phyloP scores from a whole-genome alignment of 2,329 filamentous ascomycete genomes.

The Lithohypha guttulata region DNA sequence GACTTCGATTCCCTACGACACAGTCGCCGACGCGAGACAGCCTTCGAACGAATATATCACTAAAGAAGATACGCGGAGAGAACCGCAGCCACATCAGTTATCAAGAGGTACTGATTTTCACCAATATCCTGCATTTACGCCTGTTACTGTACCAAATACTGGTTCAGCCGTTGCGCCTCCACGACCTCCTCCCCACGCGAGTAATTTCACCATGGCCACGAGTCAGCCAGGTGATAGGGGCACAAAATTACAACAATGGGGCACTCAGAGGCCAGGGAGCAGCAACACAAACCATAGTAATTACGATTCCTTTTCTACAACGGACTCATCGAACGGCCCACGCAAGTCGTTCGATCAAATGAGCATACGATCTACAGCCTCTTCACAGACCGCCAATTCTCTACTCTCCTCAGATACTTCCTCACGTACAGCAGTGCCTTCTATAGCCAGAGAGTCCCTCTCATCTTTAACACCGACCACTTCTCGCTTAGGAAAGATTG shows the following conservation, averaged over 20 bases:
- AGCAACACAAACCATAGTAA: slow-evolving; percentile 47
- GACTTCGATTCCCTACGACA: slow-evolving; percentile 80
- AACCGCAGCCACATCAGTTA: slow-evolving; percentile 71
- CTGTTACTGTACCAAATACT: slow-evolving; percentile 39
- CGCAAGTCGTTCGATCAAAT: slow-evolving; percentile 53
- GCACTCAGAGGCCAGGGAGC: slow-evolving; percentile 42
- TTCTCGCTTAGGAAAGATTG: slow-evolving; percentile 32
- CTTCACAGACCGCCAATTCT: slow-evolving; percentile 47
- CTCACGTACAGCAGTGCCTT: slow-evolving; percentile 30
- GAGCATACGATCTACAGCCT: slow-evolving; percentile 51
- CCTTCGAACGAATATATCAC: slow-evolving; percentile 65
- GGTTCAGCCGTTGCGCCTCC: slow-evolving; percentile 50
- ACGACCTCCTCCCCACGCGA: slow-evolving; percentile 47
- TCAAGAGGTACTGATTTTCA: slow-evolving; percentile 77
- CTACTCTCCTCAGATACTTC: slow-evolving; percentile 47
- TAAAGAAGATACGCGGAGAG: slow-evolving; percentile 53
- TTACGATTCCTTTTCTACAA: slow-evolving; percentile 52
- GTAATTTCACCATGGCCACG: slow-evolving; percentile 55
- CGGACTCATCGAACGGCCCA: slow-evolving; percentile 42
- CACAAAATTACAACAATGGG: slow-evolving; percentile 70
- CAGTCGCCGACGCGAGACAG: slow-evolving; percentile 54
- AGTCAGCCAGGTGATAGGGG: slow-evolving; percentile 58
- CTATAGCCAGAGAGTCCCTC: slow-evolving; percentile 21
- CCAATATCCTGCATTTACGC: slow-evolving; percentile 70
- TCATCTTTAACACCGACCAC: slow-evolving; percentile 27